Percentiles rank a stretch among this genome's conserved stretches.
Conservation (phyloP, 805 yeast genomes). For the Candida alai region DNA sequence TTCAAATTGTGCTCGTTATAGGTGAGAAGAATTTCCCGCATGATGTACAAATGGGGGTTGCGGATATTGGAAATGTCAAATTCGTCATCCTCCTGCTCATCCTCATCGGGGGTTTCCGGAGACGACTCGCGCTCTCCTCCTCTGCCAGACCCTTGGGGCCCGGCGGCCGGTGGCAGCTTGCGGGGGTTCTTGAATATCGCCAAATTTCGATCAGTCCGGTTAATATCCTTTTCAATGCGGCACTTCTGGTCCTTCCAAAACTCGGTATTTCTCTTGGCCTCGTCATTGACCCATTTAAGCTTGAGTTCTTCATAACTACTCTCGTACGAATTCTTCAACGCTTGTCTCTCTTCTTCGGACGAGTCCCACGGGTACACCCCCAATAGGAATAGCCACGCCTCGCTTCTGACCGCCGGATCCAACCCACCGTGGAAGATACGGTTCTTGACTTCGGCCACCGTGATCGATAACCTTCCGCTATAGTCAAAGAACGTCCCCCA, state of each 20-base stretch:
- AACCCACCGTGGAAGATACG: constrained; percentile 90
- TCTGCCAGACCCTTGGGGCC: background rate
- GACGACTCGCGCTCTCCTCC: constrained; percentile 19
- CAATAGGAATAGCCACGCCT: constrained; percentile 84
- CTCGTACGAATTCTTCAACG: constrained; percentile 51
- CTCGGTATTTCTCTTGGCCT: constrained; percentile 46
- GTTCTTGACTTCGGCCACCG: constrained; percentile 74
- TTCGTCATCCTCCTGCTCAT: constrained; percentile 40
- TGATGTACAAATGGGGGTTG: constrained; percentile 68
- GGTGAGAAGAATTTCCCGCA: constrained; percentile 78
- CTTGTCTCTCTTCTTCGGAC: constrained; percentile 61
- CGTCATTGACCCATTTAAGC: constrained; percentile 61
- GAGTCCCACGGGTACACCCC: constrained; percentile 90
- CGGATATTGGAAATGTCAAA: constrained; percentile 60
- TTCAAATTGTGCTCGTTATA: constrained; percentile 80
- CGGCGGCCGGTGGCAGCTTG: constrained; percentile 19
- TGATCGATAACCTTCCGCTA: constrained; percentile 67
- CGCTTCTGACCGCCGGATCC: constrained; percentile 50
- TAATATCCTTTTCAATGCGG: constrained; percentile 90
- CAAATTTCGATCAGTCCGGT: constrained; percentile 81
- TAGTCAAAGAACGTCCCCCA: constrained; percentile 85
- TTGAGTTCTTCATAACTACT: constrained; percentile 63
- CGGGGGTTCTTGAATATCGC: constrained; percentile 53
- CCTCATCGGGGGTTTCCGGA: constrained; percentile 29
- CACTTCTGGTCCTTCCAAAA: constrained; percentile 88